Evolutionary conservation across 2,329 filamentous ascomycete species (phyloP), one percentile per base, ranked within the genome.

Genomic region (Colletotrichum cuscutae): DNA sequence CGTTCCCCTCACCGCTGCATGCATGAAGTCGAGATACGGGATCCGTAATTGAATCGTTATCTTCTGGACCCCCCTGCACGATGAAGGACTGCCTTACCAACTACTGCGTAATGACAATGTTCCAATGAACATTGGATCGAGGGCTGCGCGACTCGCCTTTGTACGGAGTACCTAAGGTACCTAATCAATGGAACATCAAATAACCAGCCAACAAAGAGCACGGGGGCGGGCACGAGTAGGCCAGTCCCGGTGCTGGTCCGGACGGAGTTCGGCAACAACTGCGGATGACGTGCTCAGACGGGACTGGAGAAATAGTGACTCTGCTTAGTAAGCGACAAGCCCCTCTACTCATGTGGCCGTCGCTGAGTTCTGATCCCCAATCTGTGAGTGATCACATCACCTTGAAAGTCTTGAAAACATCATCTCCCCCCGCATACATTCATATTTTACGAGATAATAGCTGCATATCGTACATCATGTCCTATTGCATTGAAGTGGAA

Each of bases 31-130:
- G 42, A n/a, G 46, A 63, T 37, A 63, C 11, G 60, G 35, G 28
- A 65, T 65, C 53, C 53, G 53, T 35, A 58, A 69, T 52, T 3
- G 22, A 37, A 19, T 28, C 26, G 52, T 65, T 65, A 58, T 69
- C 61, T 64, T 22, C 42, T 13, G 26, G 28, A 26, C 30, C 19
- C 32, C 59, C 52, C n/a, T 19, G 66, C 26, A 49, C 19, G 42
- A 49, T 4, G 8, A 49, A 49, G 7, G 13, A 11, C 42, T 32
- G 30, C 30, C 30, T 32, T 61, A 37, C 35, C 24, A 35, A 35
- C 32, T 35, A 32, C 32, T 35, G 11, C 9, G 4, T 46, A 61
- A 13, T 30, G 22, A 19, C 8, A 62, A 28, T 58, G 54, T 42
- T 46, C 42, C 12, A 11, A 26, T 28, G 28, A 8, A 61, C 35